Conservation (phyloP, 2,329 filamentous ascomycete genomes). For the Meredithiella fracta region DNA sequence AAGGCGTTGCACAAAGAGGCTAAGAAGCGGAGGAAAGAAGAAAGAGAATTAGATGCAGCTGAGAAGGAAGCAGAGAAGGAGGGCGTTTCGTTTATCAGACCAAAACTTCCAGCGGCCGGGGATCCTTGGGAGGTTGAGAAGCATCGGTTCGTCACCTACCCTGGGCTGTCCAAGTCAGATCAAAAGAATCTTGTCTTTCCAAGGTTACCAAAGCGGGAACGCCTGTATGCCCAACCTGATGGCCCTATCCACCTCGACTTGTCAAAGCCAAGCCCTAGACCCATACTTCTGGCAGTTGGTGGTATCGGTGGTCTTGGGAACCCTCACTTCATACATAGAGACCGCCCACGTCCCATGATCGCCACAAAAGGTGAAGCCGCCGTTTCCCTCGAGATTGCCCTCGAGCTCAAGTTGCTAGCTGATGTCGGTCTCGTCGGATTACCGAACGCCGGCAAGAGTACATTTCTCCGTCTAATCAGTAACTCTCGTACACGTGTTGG, state of each 20-base stretch:
- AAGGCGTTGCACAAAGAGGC: conserved; percentile 21
- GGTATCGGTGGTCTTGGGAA: conserved; percentile 85
- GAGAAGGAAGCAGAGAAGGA: conserved; percentile 12
- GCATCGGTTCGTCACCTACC: conserved; percentile 76
- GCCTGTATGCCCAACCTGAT: conserved; percentile 48
- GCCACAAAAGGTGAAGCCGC: conserved; percentile 74
- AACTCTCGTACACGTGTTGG: conserved; percentile 81
- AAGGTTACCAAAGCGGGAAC: conserved; percentile 33
- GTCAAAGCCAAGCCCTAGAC: conserved; percentile 60
- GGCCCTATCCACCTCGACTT: conserved; percentile 59
- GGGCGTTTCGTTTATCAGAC: conserved; percentile 14
- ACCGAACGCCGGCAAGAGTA: conserved; percentile 93
- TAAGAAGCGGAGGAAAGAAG: conserved; percentile 21
- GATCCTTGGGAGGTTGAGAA: conserved; percentile 31
- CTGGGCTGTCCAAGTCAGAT: conserved; percentile 56
- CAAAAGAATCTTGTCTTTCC: conserved; percentile 38
- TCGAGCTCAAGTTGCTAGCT: conserved; percentile 88
- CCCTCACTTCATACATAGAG: conserved; percentile 71
- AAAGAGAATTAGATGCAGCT: conserved; percentile 22
- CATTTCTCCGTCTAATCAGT: conserved; percentile 69
- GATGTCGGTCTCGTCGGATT: conserved; percentile 90
- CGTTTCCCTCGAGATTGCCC: conserved; percentile 60
- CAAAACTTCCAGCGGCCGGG: conserved; percentile 5
- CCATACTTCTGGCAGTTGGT: conserved; percentile 72
- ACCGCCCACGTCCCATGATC: conserved; percentile 63